Conservation (phyloP, 257 asterid species). For the Solanum sejunctum region DNA sequence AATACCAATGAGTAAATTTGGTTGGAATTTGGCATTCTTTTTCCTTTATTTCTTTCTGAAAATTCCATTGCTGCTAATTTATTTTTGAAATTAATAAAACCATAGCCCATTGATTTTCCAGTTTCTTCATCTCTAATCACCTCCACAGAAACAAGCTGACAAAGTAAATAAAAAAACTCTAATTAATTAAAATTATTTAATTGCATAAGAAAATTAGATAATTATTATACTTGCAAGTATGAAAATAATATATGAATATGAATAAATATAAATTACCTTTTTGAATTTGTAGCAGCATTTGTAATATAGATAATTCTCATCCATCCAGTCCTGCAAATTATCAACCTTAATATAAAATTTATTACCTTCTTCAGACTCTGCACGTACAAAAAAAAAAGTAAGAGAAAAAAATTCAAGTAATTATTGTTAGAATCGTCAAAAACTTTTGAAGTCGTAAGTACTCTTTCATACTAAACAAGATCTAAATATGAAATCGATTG, state of each 20-base stretch:
- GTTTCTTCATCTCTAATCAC: background rate
- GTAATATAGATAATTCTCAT: conserved; percentile 19
- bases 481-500: background rate
- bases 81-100: conserved; percentile 4
- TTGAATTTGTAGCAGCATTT: conserved; percentile 4
- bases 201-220: background rate
- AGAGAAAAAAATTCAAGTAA: background rate
- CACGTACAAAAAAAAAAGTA: background rate
- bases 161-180: background rate
- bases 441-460: too few relatives aligned
- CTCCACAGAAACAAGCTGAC: background rate
- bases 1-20: background rate
- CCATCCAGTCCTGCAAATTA: conserved; percentile 15
- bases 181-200: background rate
- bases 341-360: background rate
- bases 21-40: background rate
- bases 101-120: conserved; percentile 4
- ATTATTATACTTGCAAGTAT: background rate
- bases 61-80: background rate
- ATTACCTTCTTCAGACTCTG: background rate
- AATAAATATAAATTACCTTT: background rate
- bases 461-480: background rate
- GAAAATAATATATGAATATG: background rate
- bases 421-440: too few relatives aligned
- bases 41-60: background rate